Percentiles rank a stretch among this genome's conserved stretches.
Conservation (phyloP, 2,329 filamentous ascomycete species). For the Cephalotrichum gorgonifer region DNA sequence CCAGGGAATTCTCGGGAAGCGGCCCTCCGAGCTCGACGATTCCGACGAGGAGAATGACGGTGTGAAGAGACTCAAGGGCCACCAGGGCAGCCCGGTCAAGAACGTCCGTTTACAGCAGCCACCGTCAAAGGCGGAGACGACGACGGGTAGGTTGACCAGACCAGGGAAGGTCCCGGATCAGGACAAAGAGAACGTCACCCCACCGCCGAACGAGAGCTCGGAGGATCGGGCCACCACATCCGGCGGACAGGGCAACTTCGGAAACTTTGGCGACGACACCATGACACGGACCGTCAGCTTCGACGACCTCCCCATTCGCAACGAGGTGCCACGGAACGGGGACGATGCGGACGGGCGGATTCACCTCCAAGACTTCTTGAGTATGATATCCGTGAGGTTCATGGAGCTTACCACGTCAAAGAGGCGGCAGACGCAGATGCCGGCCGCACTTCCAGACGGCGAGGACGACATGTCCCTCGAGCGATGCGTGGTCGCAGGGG, state of each 20-base stretch:
- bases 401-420: conserved; percentile 99
- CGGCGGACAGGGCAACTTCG: conserved; percentile 43
- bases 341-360: conserved; percentile 49
- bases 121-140: conserved; percentile 55
- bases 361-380: conserved; percentile 83
- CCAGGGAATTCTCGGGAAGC: conserved; percentile 62
- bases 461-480: conserved; percentile 54
- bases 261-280: conserved; percentile 34
- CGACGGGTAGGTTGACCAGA: conserved; percentile 46
- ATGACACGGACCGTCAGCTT: conserved; percentile 33
- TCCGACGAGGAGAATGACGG: conserved; percentile 47
- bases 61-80: conserved; percentile 61
- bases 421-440: conserved; percentile 70
- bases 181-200: conserved; percentile 23
- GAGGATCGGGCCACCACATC: conserved; percentile 42
- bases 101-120: conserved; percentile 60
- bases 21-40: conserved; percentile 55
- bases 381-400: conserved; percentile 93
- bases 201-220: conserved; percentile 3
- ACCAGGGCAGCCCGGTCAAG: conserved; percentile 67
- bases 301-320: conserved; percentile 26
- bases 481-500: conserved; percentile 74
- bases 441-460: conserved; percentile 33
- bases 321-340: conserved; percentile 34
- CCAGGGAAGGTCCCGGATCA: conserved; percentile 37